Base-by-base conservation (phyloP, 305 asterid genomes). In the Vinca major region DNA sequence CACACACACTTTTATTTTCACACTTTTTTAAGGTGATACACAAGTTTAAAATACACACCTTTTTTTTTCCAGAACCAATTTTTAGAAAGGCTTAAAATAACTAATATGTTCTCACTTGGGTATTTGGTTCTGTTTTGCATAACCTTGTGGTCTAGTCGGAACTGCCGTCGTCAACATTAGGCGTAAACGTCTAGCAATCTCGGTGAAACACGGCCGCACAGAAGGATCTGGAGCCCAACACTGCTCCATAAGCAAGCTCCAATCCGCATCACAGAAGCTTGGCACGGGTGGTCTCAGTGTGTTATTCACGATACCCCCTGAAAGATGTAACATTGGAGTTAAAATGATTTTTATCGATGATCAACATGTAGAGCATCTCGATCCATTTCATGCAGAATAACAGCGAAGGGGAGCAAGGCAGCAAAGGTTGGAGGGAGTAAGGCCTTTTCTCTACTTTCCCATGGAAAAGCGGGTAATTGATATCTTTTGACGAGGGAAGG, bases 141-240 rank as follows among this genome's bases (percentile, higher is more conserved):
- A 63, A 52, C 70, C 83, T 63, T 83, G 91, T 43, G 82, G 67
- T 66, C 79, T 83, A 17, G 85, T 70, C 20, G 81, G 68, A 77
- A 79, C 71, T 63, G 88, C 85, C 1, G 85, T 73, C 13, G 86
- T 26, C 33, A 26, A 71, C 95, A 90, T 86, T 68, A 77, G 67
- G 63, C 95, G 92, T 61, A 90, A 67, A 36, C 90, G 92, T 16
- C 90, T 67, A 17, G 95, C 90, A 41, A 90, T 90, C 76, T 90
- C 90, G 3, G 95, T 82, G 82, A 90, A 90, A 11, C 88, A 81
- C 5, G 97, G 97, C 13, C 97, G 88, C 55, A 55, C 85, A 60
- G 79, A 65, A 13, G 97, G 95, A 65, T 90, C 90, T 1, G 97
- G 97, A 12, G 97, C 94, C 97, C 97, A 90, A 43, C 97, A 90